Base-by-base conservation (phyloP, 495 filamentous ascomycete genomes). In the Lentithecium fluviatile region DNA sequence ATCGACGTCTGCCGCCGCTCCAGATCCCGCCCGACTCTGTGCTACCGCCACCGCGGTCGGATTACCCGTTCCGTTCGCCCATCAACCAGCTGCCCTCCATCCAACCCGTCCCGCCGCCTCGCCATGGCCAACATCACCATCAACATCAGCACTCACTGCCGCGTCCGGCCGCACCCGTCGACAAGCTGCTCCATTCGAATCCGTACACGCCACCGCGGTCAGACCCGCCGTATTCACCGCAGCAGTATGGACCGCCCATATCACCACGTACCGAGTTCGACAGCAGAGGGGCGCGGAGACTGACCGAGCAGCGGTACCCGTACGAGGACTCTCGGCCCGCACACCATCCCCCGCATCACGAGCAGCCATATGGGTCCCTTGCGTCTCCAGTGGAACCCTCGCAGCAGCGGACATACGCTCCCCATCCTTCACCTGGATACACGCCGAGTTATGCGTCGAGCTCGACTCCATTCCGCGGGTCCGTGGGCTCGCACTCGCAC, bases 181-280 rank as follows among this genome's bases (percentile, higher is more conserved):
- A 32, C 29, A 32, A 32, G 29, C 29, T 32, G 29, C 29, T 32
- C 4, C 29, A 32, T 10, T 32, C 29, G 29, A 32, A 32, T 32
- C 29, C 29, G 4, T 32, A 32, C 29, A 32, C 29, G 29, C 29
- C 29, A 32, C 10, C 29, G 29, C 29, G 65, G 45, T 73, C 70
- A 15, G 70, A 72, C 34, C 62, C 68, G 43, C 54, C 66, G 8
- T 69, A 65, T 51, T 73, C 66, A 17, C 69, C 69, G 1, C 62
- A 66, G 48, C 56, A 71, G 23, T 66, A 58, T 56, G 64, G 58
- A 19, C 57, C 55, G 15, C 46, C 69, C 5, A 58, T 55, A 51
- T 62, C 66, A 11, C 60, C 68, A 15, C 37, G 58, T 25, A 65
- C 57, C 10, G 52, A 58, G 21, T 54, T 68, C 45, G 56, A 64